phyloP scores from a whole-genome alignment of 805 yeast species.

The Pichia exigua region DNA sequence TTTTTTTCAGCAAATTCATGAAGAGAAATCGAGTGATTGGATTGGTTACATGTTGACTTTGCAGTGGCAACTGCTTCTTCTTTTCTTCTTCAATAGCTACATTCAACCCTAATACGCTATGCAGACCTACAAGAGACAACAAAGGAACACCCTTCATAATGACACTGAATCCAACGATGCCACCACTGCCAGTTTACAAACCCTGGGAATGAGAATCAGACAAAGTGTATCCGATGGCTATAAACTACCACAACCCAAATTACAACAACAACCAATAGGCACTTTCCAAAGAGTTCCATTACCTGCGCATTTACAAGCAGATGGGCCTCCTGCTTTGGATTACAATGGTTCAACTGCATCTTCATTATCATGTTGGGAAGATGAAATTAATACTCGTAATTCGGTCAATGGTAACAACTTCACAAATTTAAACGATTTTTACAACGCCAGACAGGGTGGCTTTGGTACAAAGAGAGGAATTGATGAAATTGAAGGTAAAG shows the following conservation, averaged over 20 bases:
- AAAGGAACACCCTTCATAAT: not conserved
- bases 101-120: not conserved
- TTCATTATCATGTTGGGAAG: conserved; percentile 38
- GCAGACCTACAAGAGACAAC: conserved; percentile 7
- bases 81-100: too few relatives aligned
- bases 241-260: conserved; percentile 12
- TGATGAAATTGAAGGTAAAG: not conserved
- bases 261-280: conserved; percentile 4
- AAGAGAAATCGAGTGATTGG: not conserved
- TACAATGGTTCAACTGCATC: conserved; percentile 39
- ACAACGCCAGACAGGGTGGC: not conserved
- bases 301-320: conserved; percentile 27
- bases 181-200: conserved; percentile 35
- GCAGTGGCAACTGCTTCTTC: not conserved
- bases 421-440: not conserved
- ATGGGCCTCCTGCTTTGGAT: conserved; percentile 38
- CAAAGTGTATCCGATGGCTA: conserved; percentile 61
- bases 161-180: conserved; percentile 12
- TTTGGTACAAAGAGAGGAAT: conserved; percentile 3
- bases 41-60: not conserved
- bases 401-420: not conserved
- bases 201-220: conserved; percentile 66
- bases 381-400: conserved; percentile 15
- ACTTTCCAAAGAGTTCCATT: conserved; percentile 25
- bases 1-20: not conserved